Conservation (phyloP, 2,329 filamentous ascomycete species). For the Exophiala sideris region DNA sequence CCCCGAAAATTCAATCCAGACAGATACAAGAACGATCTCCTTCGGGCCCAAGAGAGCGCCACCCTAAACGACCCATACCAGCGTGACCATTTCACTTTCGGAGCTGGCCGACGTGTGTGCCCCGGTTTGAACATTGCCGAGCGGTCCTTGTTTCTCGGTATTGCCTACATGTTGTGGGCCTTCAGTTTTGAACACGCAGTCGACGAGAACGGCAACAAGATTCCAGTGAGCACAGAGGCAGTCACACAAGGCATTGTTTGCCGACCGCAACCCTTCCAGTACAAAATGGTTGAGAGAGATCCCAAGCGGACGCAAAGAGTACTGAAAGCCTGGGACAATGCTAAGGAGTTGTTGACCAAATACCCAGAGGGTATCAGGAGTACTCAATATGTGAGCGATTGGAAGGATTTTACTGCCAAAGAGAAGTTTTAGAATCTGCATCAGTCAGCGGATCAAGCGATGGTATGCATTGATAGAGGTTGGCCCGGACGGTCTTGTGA, state of each 20-base stretch:
- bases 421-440: not conserved
- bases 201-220: not conserved
- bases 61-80: constrained; percentile 28
- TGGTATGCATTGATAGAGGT: too few species aligned
- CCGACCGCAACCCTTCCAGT: not conserved
- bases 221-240: not conserved
- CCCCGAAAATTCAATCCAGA: constrained; percentile 31
- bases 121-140: constrained; percentile 31
- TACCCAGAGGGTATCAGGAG: not conserved
- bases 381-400: not conserved
- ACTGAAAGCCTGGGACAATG: not conserved
- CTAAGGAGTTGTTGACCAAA: not conserved
- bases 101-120: constrained; percentile 47
- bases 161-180: constrained; percentile 46
- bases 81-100: constrained; percentile 46
- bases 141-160: constrained; percentile 49
- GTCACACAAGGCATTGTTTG: not conserved
- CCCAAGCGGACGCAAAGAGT: not conserved
- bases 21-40: constrained; percentile 30
- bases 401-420: not conserved
- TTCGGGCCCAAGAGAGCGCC: constrained; percentile 34
- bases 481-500: too few species aligned
- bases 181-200: constrained; percentile 2
- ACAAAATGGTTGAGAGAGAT: not conserved
- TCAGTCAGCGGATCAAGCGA: too few species aligned